Base-by-base conservation (phyloP, 2,329 filamentous ascomycete genomes). In the Cercospora berteroae region DNA sequence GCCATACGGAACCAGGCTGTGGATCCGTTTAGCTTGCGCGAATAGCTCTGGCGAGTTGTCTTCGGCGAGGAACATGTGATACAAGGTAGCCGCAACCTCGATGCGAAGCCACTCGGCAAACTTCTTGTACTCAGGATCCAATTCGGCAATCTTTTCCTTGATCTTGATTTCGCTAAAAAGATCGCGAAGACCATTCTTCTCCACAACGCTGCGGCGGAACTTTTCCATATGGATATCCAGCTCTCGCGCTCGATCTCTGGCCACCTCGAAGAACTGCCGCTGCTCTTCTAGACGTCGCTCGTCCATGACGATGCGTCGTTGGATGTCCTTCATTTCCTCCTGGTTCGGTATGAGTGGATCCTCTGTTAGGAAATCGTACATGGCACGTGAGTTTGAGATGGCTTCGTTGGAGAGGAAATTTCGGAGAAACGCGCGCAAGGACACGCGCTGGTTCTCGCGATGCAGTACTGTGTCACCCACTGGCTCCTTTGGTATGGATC, bases 71-170 rank as follows among this genome's bases (percentile, higher is more conserved):
- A 99, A 99, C 36, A 99, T 84, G 79, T 99, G 95, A 77, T 99
- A 99, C 67, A 98, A 88, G 23, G 95, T 97, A 48, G 95, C 95
- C 25, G 95, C 95, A 59, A 99, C 90, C 81, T 99, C 95, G 75
- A 99, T 99, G 44, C 95, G 90, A 60, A 98, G 83, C 95, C 95
- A 99, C 79, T 99, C 95, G 18, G 94, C 94, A 77, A 99, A 98
- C 78, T 98, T 99, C 76, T 95, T 92, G 79, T 98, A 98, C 78
- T 98, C 94, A 10, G 96, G 90, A 76, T 92, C 96, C 63, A 99
- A 85, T 73, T 97, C 93, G 70, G 88, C 86, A 63, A 99, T 94
- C 4, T 87, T 93, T 67, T 92, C 85, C 82, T 98, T 98, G 65
- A 93, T 89, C 74, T 91, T 91, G 79, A 99, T 96, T 78, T 98